Conservation (phyloP, 2,329 filamentous ascomycete species). For the Penicillium sp. region DNA sequence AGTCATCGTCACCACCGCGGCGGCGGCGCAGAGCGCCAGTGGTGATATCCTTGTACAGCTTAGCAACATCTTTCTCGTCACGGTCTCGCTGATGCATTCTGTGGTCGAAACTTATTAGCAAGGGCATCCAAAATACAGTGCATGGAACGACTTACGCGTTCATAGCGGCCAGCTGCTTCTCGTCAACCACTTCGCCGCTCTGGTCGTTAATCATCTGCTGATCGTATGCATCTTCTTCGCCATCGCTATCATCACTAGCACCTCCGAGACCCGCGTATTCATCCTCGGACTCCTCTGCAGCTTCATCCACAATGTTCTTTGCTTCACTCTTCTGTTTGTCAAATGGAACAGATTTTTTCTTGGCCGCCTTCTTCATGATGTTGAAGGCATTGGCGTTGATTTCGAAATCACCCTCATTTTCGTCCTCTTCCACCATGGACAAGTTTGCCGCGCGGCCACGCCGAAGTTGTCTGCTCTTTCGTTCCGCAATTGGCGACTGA, state of each 20-base stretch:
- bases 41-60: constrained; percentile 90
- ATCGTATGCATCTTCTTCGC: constrained; percentile 74
- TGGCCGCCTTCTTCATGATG: constrained; percentile 68
- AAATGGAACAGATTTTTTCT: constrained; percentile 63
- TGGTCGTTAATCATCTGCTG: constrained; percentile 91
- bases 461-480: constrained; percentile 60
- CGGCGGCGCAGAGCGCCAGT: constrained; percentile 85
- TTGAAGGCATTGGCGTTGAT: constrained; percentile 64
- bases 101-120: constrained; percentile 29
- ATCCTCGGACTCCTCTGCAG: constrained; percentile 96
- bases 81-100: constrained; percentile 77
- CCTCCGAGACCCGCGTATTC: constrained; percentile 95
- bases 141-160: constrained; percentile 71
- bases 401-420: constrained; percentile 42
- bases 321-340: constrained; percentile 87
- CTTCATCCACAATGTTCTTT: constrained; percentile 84
- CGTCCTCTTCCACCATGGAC: constrained; percentile 51
- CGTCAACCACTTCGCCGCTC: constrained; percentile 74
- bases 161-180: constrained; percentile 79
- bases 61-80: constrained; percentile 86
- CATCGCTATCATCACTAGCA: constrained; percentile 81
- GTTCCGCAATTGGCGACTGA: constrained; percentile 68
- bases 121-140: constrained; percentile 8
- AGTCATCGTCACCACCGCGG: constrained; percentile 70
- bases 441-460: constrained; percentile 50